Conservation (phyloP, 495 filamentous ascomycete genomes). For the Penicillium ucsense region DNA sequence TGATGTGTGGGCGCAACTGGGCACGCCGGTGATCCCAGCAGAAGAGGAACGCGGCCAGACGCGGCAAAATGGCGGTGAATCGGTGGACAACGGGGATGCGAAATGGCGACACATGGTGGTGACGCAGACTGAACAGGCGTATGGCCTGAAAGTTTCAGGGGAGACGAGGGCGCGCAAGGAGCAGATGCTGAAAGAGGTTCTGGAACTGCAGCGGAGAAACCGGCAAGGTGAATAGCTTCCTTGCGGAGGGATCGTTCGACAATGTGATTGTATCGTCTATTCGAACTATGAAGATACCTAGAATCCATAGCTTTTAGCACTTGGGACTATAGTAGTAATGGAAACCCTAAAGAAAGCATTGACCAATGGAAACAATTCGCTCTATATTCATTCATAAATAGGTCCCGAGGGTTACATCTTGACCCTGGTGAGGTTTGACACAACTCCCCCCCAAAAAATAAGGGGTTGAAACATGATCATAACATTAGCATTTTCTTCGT, state of each 20-base stretch:
- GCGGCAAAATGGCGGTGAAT: too few relatives aligned
- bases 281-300: too few relatives aligned
- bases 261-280: too few relatives aligned
- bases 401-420: constrained; percentile 2
- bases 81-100: constrained; percentile 25
- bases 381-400: constrained; percentile 21
- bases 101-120: constrained; percentile 27
- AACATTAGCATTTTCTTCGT: constrained; percentile 10
- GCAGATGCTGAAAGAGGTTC: constrained; percentile 18
- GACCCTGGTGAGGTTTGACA: too few relatives aligned
- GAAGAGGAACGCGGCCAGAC: constrained; percentile 14
- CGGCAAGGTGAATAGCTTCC: neutral
- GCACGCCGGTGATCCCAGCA: constrained; percentile 27
- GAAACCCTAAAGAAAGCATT: neutral
- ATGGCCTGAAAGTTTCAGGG: constrained; percentile 15
- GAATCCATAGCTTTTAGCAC: too few relatives aligned
- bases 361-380: constrained; percentile 4
- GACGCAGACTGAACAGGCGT: constrained; percentile 26
- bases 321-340: too few relatives aligned
- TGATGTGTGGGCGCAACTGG: constrained; percentile 43
- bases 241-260: too few relatives aligned
- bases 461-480: neutral
- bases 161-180: constrained; percentile 19
- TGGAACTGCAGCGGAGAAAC: constrained; percentile 16
- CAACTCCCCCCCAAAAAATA: constrained; percentile 18